These are phyloP conservation scores for Epichloe typhina DNA, from an alignment of 2,329 filamentous ascomycete species.

Conservation along the genomic window DNA sequence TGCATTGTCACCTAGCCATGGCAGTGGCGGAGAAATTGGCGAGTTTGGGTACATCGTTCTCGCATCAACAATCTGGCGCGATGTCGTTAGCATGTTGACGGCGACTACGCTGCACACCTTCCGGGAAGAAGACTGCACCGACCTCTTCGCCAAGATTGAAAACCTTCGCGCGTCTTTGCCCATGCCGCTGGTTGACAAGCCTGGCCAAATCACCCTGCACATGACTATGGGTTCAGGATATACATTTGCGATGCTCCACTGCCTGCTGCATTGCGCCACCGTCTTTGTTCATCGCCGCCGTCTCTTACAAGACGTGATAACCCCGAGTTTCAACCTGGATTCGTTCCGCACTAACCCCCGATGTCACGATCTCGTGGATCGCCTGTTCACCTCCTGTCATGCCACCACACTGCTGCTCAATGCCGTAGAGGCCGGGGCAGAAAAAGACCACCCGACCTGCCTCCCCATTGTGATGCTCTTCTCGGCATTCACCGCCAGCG, in stretches of 20 bases:
- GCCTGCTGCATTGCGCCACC: conserved; percentile 45
- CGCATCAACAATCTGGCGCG: conserved; percentile 47
- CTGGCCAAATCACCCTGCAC: conserved; percentile 46
- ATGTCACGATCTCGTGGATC: conserved; percentile 40
- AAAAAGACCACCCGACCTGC: conserved; percentile 45
- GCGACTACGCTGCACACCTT: conserved; percentile 37
- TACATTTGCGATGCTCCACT: conserved; percentile 50
- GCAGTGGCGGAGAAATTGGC: conserved; percentile 37
- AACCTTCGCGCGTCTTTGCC: conserved; percentile 39
- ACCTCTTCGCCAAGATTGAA: conserved; percentile 41
- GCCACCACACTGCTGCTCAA: conserved; percentile 42
- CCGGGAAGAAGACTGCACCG: conserved; percentile 37
- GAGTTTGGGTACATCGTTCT: conserved; percentile 50
- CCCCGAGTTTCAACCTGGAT: conserved; percentile 38
- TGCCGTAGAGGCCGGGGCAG: conserved; percentile 40
- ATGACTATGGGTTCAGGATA: conserved; percentile 52
- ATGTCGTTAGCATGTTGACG: conserved; percentile 48
- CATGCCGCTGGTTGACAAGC: conserved; percentile 48
- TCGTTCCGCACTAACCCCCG: conserved; percentile 37
- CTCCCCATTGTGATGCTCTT: conserved; percentile 53
- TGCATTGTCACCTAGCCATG: conserved; percentile 24
- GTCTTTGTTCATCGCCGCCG: conserved; percentile 48
- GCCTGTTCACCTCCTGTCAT: conserved; percentile 45
- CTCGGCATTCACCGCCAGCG: conserved; percentile 46
- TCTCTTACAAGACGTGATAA: conserved; percentile 43